Base-by-base conservation (phyloP, 179 eudicot species). In the Beta lomatogona region DNA sequence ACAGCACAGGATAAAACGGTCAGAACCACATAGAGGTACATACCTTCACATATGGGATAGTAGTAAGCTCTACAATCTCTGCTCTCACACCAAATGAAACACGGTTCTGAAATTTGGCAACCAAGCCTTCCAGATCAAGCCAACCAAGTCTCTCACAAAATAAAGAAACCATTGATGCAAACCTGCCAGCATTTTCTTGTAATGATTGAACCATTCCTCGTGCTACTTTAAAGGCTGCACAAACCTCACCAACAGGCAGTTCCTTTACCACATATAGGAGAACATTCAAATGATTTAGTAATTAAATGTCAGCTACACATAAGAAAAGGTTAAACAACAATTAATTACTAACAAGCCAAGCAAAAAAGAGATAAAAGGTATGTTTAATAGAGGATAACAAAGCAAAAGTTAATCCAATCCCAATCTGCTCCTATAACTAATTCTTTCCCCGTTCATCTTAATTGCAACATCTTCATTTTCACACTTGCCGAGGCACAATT, bases 71-170 rank as follows among this genome's bases (percentile, higher is more conserved):
- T 22, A 91, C 99, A 79, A 97, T 97, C 90, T 97, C 99, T 77
- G 98, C 99, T 85, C 98, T 89, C 64, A 97, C 99, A 77, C 99
- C 99, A 88, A 97, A 97, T 8, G 98, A 97, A 75, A 97, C 94
- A 69, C 99, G 98, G 63, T 91, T 94, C 82, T 97, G 99, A 79
- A 97, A 94, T 86, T 93, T 97, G 67, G 97, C 89, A 81, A 97
- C 92, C 89, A 97, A 86, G 79, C 94, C 93, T 86, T 94, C 98
- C 48, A 97, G 90, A 85, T 97, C 99, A 86, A 90, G 93, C 99
- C 99, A 97, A 81, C 98, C 95, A 83, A 97, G 97, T 90, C 99
- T 93, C 91, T 97, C 98, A 88, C 99, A 97, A 84, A 97, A 97
- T n/a, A 92, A 84, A 69, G 97, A 89, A 83, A 97, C 98, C 99